Base-by-base conservation (phyloP, 1,284 basidiomycete species). In the Cryptococcus hybrid region DNA sequence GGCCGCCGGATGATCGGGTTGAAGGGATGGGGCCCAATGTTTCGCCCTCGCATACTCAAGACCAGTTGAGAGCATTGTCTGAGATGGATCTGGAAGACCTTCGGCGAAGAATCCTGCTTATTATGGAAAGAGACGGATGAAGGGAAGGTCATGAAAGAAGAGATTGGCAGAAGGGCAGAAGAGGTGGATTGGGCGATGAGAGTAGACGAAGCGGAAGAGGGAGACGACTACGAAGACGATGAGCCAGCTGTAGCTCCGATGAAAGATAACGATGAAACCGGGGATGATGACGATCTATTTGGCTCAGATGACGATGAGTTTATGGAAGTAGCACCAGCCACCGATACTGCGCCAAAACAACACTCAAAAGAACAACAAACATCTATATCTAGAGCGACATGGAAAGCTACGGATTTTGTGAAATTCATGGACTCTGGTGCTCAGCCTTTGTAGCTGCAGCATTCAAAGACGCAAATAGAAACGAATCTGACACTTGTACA, bases 331-430 rank as follows among this genome's bases (percentile, higher is more conserved):
- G 40, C 44, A 35, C 12, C 54, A 18, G 37, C 46, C 30, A 4
- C 30, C 30, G 30, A 38, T 7, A 30, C 35, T 7, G 49, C 39
- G 44, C 34, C 30, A 30, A 30, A 3, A 30, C 30, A 4, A 30
- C 30, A 30, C 30, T 30, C 30, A 30, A 39, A 38, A n/a, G 36
- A 11, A 30, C 53, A 18, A 36, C 64, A 62, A 42, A 3, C 66
- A 73, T 37, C 67, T 65, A 35, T 58, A 63, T 7, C 18, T 3
- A 7, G 34, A 34, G 57, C 58, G 42, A 64, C 64, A 24, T 75
- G 74, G 74, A 58, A 40, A 15, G 15, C 72, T 3, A 56, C 48
- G 2, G 74, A 75, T 46, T 75, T 70, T 51, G 54, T 73, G 11
- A 43, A 52, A n/a, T 66, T 64, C 50, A 61, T 75, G 56, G 74